A percentile compares a stretch with the other conserved stretches of the same genome.
Conservation (phyloP, 202 grass and related monocot genomes). For the Tripidium arundinaceum region DNA sequence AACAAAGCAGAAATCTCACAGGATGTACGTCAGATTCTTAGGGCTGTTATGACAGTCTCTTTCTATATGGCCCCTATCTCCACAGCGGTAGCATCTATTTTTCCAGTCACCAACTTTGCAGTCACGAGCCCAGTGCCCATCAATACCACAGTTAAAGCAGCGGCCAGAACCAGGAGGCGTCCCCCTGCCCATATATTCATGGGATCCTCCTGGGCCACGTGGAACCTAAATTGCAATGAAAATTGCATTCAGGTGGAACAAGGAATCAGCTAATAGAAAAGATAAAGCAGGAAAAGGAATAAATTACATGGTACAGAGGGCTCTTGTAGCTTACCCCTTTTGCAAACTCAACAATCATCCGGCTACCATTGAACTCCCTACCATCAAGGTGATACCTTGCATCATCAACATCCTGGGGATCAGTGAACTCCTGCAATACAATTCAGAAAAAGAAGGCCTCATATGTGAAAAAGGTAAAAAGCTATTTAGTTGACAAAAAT, state of each 20-base stretch:
- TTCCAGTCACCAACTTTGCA: slow-evolving; percentile 99
- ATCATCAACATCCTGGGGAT: slow-evolving; percentile 90
- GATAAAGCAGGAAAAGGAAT: neutral
- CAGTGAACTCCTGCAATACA: slow-evolving; percentile 96
- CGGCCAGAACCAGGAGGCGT: slow-evolving; percentile 90
- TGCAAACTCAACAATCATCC: slow-evolving; percentile 85
- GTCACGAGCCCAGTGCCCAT: slow-evolving; percentile 95
- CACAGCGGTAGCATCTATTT: slow-evolving; percentile 97
- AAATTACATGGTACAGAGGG: too few relatives aligned
- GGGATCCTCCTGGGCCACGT: slow-evolving; percentile 67
- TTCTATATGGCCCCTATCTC: slow-evolving; percentile 95
- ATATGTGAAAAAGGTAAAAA: neutral
- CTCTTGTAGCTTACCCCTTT: slow-evolving; percentile 75
- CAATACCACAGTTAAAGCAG: slow-evolving; percentile 95
- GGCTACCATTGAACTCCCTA: slow-evolving; percentile 85
- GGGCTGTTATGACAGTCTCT: slow-evolving; percentile 98
- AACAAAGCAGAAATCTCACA: too few relatives aligned
- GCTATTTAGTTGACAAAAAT: neutral
- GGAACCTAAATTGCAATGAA: slow-evolving; percentile 51
- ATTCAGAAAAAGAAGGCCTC: too few relatives aligned
- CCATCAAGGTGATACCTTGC: slow-evolving; percentile 85
- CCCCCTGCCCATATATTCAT: slow-evolving; percentile 82
- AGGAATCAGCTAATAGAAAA: too few relatives aligned
- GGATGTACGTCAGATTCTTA: too few relatives aligned
- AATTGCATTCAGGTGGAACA: too few relatives aligned